Evolutionary conservation across 371 early-diverging fungal species (phyloP).

Genomic region (Entomophthora muscae): DNA sequence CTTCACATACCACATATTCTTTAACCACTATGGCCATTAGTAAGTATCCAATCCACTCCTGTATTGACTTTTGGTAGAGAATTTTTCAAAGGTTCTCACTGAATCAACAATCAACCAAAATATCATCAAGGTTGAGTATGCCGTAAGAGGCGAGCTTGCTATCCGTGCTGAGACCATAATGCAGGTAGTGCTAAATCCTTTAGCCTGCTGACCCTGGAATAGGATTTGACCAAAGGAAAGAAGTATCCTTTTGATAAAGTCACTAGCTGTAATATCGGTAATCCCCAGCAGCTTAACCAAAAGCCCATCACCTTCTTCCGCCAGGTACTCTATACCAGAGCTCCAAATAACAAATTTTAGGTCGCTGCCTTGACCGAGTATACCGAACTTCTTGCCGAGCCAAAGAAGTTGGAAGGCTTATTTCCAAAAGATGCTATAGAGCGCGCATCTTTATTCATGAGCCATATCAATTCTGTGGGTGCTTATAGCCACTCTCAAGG

Average conservation of each 20-base stretch:
- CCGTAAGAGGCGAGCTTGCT: conserved; percentile 91
- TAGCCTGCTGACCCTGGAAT: not conserved
- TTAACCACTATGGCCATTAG: not conserved
- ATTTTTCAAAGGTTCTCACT: conserved; percentile 30
- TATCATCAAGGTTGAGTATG: conserved; percentile 71
- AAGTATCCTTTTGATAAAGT: conserved; percentile 54
- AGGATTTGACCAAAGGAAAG: conserved; percentile 27
- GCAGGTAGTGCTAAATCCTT: conserved; percentile 25
- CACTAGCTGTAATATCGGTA: conserved; percentile 91
- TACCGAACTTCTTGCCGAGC: conserved; percentile 48
- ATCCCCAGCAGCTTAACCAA: conserved; percentile 90
- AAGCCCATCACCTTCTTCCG: conserved; percentile 93
- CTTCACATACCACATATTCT: too few species aligned
- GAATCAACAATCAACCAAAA: conserved; percentile 51
- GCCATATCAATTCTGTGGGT: conserved; percentile 54
- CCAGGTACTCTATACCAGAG: conserved; percentile 35
- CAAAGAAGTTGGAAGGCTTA: conserved; percentile 35
- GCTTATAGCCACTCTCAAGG: conserved; percentile 94
- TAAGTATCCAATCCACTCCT: not conserved
- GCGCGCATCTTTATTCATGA: conserved; percentile 53
- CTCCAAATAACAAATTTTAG: conserved; percentile 16
- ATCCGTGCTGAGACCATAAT: conserved; percentile 80
- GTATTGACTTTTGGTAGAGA: not conserved
- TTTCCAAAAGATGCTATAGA: conserved; percentile 70
- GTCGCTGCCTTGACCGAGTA: conserved; percentile 76